Evolutionary conservation across 192 early-diverging fungal genomes (phyloP).

Genomic region (Coemansia sp.): DNA sequence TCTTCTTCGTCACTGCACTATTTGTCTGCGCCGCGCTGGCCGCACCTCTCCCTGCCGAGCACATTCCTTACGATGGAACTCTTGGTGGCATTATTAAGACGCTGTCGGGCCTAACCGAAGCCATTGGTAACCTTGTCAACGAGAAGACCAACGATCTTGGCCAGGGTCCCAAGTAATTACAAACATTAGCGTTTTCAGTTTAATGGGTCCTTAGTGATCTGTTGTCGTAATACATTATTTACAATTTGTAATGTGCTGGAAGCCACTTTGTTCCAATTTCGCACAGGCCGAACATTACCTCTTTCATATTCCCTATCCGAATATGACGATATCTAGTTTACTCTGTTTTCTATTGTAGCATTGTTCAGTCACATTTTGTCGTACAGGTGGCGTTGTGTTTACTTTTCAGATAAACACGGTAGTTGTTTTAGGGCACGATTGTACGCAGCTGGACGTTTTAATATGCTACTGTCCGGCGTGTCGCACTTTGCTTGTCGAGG

Average conservation of each 20-base stretch:
- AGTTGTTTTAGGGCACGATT: slow-evolving; percentile 7
- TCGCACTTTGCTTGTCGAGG: background rate
- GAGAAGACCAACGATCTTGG: slow-evolving; percentile 49
- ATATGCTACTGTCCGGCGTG: background rate
- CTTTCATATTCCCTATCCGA: background rate
- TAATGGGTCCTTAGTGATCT: background rate
- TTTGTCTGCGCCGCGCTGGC: slow-evolving; percentile 31
- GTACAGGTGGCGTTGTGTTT: slow-evolving; percentile 4
- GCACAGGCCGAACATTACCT: background rate
- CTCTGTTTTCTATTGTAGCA: background rate
- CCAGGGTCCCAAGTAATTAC: slow-evolving; percentile 41
- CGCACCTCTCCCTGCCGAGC: slow-evolving; percentile 36
- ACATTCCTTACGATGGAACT: slow-evolving; percentile 34
- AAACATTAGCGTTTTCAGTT: background rate
- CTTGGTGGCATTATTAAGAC: slow-evolving; percentile 47
- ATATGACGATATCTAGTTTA: background rate
- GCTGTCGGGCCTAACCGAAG: slow-evolving; percentile 34
- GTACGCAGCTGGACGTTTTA: background rate
- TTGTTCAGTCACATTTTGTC: background rate
- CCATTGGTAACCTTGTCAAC: slow-evolving; percentile 41
- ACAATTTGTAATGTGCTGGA: background rate
- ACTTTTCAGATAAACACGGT: background rate
- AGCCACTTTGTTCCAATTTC: background rate
- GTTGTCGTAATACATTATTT: slow-evolving; percentile 12
- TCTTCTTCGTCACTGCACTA: slow-evolving; percentile 28